A percentile compares a stretch with the other conserved stretches of the same genome.
These are phyloP conservation scores for Aspergillus sp. DNA, from an alignment of 2,329 filamentous ascomycete genomes.

Conservation along the genomic window DNA sequence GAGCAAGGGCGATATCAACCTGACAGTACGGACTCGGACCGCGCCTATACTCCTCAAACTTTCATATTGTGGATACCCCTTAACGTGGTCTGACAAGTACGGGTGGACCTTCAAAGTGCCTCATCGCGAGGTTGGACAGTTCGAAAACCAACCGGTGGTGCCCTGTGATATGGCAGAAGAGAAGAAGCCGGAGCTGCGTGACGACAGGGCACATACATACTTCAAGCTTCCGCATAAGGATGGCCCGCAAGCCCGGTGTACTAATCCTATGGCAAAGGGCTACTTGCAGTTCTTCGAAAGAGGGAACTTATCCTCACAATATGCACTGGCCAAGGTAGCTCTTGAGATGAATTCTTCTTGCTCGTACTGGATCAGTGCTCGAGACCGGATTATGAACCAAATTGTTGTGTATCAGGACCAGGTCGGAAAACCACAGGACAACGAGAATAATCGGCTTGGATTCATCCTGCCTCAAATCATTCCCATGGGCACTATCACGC, in stretches of 20 bases:
- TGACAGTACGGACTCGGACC: slow-evolving; percentile 81
- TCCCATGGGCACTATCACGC: slow-evolving; percentile 95
- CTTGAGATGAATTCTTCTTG: slow-evolving; percentile 98
- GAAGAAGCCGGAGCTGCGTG: slow-evolving; percentile 54
- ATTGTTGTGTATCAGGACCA: slow-evolving; percentile 84
- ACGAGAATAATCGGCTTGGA: slow-evolving; percentile 44
- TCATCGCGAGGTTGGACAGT: slow-evolving; percentile 52
- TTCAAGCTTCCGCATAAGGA: slow-evolving; percentile 97
- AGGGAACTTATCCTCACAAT: slow-evolving; percentile 79
- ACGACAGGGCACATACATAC: slow-evolving; percentile 61
- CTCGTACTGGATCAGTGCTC: slow-evolving; percentile 96
- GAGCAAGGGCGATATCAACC: slow-evolving; percentile 55
- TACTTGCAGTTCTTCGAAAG: slow-evolving; percentile 89
- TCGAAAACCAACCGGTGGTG: slow-evolving; percentile 62
- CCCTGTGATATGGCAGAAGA: slow-evolving; percentile 71
- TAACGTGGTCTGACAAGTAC: slow-evolving; percentile 87
- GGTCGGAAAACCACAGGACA: slow-evolving; percentile 17
- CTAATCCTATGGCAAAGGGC: slow-evolving; percentile 80
- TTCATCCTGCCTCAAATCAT: slow-evolving; percentile 94
- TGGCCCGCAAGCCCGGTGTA: slow-evolving; percentile 74
- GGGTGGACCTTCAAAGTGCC: slow-evolving; percentile 88
- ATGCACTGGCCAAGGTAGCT: slow-evolving; percentile 82
- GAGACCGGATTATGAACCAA: slow-evolving; percentile 88
- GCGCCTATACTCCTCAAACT: slow-evolving; percentile 76
- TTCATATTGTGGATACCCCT: slow-evolving; percentile 78